Evolutionary conservation across 2,329 filamentous ascomycete genomes (phyloP).

Genomic region (Talaromyces funiculosus): DNA sequence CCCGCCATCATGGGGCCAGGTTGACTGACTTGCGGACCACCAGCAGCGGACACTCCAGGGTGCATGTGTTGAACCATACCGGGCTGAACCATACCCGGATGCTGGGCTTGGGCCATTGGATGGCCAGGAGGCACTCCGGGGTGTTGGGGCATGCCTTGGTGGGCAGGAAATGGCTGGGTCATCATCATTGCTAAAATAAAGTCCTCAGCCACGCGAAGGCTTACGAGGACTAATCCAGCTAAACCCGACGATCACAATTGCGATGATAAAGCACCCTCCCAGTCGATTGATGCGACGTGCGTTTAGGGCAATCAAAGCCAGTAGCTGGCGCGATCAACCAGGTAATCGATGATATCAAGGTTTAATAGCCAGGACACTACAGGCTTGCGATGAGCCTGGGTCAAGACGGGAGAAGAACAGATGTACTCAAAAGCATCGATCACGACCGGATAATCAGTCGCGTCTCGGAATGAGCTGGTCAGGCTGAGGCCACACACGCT

Average conservation of each 20-base stretch:
- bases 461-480: slow-evolving; percentile 5
- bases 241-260: slow-evolving; percentile 4
- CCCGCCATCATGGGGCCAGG: slow-evolving; percentile 59
- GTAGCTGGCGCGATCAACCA: slow-evolving; percentile 9
- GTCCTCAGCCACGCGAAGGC: slow-evolving; percentile 28
- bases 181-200: slow-evolving; percentile 47
- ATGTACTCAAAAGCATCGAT: slow-evolving; percentile 33
- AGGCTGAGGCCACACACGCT: slow-evolving; percentile 2
- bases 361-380: slow-evolving; percentile 33
- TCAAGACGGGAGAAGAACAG: slow-evolving; percentile 25
- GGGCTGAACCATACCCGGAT: slow-evolving; percentile 49
- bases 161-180: slow-evolving; percentile 52
- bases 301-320: not conserved
- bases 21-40: slow-evolving; percentile 55
- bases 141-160: slow-evolving; percentile 55
- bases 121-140: slow-evolving; percentile 56
- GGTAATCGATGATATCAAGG: slow-evolving; percentile 25
- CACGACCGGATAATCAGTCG: slow-evolving; percentile 12
- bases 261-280: not conserved
- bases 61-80: slow-evolving; percentile 55
- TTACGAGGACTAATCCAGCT: slow-evolving; percentile 19
- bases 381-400: slow-evolving; percentile 28
- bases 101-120: slow-evolving; percentile 54
- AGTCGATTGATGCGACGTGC: not conserved
- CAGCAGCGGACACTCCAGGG: slow-evolving; percentile 55